Evolutionary conservation across 306 rosid genomes (phyloP), one percentile per base, ranked within the genome.

Genomic region (Sphenostylis stenocarpa): DNA sequence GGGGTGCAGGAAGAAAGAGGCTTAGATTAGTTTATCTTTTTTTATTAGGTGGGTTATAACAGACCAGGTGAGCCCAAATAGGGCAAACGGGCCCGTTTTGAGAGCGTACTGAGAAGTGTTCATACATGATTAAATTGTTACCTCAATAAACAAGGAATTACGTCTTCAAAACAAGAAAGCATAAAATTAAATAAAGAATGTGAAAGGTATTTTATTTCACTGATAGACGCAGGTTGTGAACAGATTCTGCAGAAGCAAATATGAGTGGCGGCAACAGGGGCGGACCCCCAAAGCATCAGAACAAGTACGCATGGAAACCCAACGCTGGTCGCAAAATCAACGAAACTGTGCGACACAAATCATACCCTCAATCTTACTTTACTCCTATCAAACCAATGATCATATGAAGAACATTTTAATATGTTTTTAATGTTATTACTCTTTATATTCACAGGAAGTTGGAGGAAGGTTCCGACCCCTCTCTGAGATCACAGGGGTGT

Each of bases 281-380:
- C 17, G 97, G 92, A 0, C 86, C 86, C 0, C 97, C 91, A 1
- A 85, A 86, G 88, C 98, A 94, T 76, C 89, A 84, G 83, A 94
- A 94, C 90, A 86, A 81, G 67, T 80, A 5, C 82, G 97, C 97
- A 0, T 94, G 98, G 98, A 88, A 87, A 77, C 96, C 97, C 10
- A 94, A 94, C 80, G 96, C 89, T 34, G 97, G 94, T 73, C 8
- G 28, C 81, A 94, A 94, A 76, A 90, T 94, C 90, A 94, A 94
- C 78, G 97, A 94, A 81, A 91, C 96, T 47, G 94, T 91, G 8
- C 19, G 19, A 34, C 6, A 1, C 16, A 14, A 6, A 2, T 14
- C 58, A 19, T 52, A 4, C 36, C 34, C 5, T 28, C 3, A 34
- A 3, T 17, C n/a, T 64, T 17, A 1, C 43, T 31, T 65, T 8